Conservation (phyloP, 305 asterid species). For the Fraxinus sp. region DNA sequence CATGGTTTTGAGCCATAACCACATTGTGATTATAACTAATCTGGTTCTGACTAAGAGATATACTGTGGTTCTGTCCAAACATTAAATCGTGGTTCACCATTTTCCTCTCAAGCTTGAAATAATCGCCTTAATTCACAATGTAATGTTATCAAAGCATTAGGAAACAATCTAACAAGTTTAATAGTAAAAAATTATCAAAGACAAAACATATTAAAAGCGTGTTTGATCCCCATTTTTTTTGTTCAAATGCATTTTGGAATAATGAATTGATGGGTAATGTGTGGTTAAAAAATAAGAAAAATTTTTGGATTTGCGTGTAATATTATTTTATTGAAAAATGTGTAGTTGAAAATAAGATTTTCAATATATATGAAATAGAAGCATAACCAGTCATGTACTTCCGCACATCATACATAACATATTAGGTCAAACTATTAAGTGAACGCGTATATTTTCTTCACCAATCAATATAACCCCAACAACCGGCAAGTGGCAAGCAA, state of each 20-base stretch:
- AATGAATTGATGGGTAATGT: too few species aligned
- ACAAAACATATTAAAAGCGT: neutral
- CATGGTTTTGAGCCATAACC: constrained; percentile 49
- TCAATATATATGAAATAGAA: neutral
- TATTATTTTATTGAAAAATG: too few species aligned
- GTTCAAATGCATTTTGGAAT: too few species aligned
- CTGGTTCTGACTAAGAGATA: constrained; percentile 52
- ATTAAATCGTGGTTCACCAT: constrained; percentile 60
- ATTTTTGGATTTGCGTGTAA: too few species aligned
- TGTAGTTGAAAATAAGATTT: neutral
- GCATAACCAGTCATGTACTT: neutral
- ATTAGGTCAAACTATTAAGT: constrained; percentile 6
- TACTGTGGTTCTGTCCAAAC: constrained; percentile 47
- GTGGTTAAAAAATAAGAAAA: too few species aligned
- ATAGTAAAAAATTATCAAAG: neutral
- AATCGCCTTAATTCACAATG: constrained; percentile 19
- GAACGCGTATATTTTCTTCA: neutral
- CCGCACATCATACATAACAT: neutral
- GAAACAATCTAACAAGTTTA: neutral
- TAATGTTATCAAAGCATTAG: neutral
- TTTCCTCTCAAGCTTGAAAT: constrained; percentile 22
- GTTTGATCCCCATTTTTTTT: too few species aligned
- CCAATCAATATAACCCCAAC: constrained; percentile 13
- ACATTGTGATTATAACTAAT: constrained; percentile 52
- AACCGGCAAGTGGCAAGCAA: neutral